phyloP scores from a whole-genome alignment of 2,329 filamentous ascomycete species.

The Tolypocladium guangdongense region DNA sequence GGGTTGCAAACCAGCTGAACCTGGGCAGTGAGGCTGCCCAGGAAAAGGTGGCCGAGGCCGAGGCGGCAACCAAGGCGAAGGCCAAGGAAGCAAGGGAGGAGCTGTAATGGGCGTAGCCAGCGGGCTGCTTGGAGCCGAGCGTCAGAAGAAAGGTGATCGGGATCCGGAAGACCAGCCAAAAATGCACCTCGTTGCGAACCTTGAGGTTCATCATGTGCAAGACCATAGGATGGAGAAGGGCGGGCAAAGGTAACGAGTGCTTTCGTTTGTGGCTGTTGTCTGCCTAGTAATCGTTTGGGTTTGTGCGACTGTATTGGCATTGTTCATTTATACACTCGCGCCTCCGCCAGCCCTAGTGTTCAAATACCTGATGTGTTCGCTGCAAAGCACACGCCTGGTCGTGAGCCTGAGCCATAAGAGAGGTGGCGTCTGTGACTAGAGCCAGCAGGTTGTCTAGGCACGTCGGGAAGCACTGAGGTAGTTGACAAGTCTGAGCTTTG shows the following conservation, averaged over 20 bases:
- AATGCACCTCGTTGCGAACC: background rate
- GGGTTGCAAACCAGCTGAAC: slow-evolving; percentile 38
- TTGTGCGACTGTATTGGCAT: background rate
- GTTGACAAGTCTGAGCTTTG: background rate
- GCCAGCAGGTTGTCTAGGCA: background rate
- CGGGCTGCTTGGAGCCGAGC: background rate
- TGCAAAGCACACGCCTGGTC: background rate
- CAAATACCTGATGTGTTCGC: background rate
- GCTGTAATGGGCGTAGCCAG: slow-evolving; percentile 25
- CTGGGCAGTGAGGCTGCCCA: slow-evolving; percentile 37
- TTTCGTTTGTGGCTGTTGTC: background rate
- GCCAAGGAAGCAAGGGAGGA: slow-evolving; percentile 33
- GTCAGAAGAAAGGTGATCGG: too few relatives aligned
- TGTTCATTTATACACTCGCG: background rate
- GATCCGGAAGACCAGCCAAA: background rate
- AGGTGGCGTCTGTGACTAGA: background rate
- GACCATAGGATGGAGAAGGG: background rate
- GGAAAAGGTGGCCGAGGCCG: slow-evolving; percentile 30
- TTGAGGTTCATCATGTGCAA: background rate
- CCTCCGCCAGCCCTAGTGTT: background rate
- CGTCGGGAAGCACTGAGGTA: background rate
- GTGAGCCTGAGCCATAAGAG: background rate
- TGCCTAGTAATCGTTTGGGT: background rate
- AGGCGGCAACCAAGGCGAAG: slow-evolving; percentile 16
- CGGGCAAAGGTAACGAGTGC: background rate